Percentiles rank a stretch among this genome's conserved stretches.
Conservation (phyloP, 441 rosid species). For the Rhodomyrtus psidioides region DNA sequence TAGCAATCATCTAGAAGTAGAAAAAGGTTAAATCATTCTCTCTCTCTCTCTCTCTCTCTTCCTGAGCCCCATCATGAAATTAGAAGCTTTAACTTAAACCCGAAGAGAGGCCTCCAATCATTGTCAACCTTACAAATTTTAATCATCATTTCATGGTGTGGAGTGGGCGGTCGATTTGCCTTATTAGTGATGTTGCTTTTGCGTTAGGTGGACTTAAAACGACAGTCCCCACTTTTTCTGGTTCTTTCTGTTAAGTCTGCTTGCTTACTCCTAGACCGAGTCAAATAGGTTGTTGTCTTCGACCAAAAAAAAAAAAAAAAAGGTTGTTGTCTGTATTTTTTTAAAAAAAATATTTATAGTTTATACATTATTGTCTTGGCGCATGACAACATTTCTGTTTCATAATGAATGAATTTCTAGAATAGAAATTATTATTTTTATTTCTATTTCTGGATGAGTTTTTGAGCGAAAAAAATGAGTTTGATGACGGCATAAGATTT, state of each 20-base stretch:
- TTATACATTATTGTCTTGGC: background rate
- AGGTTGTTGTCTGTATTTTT: too few relatives aligned
- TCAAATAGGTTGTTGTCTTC: background rate
- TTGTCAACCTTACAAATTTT: background rate
- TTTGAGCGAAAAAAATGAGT: too few relatives aligned
- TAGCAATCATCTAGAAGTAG: background rate
- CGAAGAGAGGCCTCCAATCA: background rate
- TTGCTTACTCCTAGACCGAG: background rate
- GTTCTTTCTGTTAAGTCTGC: background rate
- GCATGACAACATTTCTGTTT: too few relatives aligned
- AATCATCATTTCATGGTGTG: background rate
- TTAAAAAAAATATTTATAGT: background rate
- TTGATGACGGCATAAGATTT: too few relatives aligned
- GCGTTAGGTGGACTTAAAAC: background rate
- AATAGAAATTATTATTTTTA: too few relatives aligned
- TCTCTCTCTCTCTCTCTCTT: rapidly evolving
- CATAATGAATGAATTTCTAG: too few relatives aligned
- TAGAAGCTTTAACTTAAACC: background rate
- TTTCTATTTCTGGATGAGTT: too few relatives aligned
- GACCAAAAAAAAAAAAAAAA: too few relatives aligned
- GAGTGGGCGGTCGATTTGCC: background rate
- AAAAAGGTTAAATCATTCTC: background rate
- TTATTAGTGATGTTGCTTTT: background rate
- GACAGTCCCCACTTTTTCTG: background rate
- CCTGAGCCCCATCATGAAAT: background rate